Base-by-base conservation (phyloP, 2,329 filamentous ascomycete genomes). In the Diaporthe citri region DNA sequence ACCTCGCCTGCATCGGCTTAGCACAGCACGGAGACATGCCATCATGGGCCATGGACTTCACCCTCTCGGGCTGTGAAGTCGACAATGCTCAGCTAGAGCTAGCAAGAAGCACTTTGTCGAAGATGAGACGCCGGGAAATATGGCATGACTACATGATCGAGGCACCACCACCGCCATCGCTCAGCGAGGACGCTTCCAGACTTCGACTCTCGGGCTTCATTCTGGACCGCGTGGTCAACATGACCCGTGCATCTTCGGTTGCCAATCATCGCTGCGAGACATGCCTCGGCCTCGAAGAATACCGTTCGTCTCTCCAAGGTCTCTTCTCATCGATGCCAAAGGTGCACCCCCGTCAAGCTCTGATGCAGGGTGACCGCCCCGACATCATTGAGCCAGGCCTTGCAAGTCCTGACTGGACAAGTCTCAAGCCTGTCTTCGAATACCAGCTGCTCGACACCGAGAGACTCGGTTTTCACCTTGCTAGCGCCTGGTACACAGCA, bases 1-100 rank as follows among this genome's bases (percentile, higher is more conserved):
- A 39, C 9, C 46, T 67, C 9, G 64, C 15, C 64, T 67, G 64
- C 64, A 67, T 67, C 31, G 64, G 64, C 31, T 39, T 67, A n/a
- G 64, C 64, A 39, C 64, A 67, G 15, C 64, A 67, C n/a, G 64
- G 64, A 20, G 64, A 67, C 64, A 67, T 67, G 15, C 64, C 64
- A 20, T 67, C 64, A 25, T 67, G 64, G 64, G 22, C 46, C 22
- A 52, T 67, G 7, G 64, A 67, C 34, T 67, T 67, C 17, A 67
- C 64, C 13, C 64, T 67, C 34, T 67, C 64, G 15, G 64, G 64
- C 22, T 67, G 64, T 22, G 64, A 67, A 3, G 64, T 67, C 10
- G 46, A 67, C 46, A 39, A 67, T n/a, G 64, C 64, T 7, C 64
- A 67, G 46, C 31, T 67, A 22, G 64, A 67, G 3, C 17, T 67